Conservation (phyloP, 768 basidiomycete genomes). For the Serendipita sp. region DNA sequence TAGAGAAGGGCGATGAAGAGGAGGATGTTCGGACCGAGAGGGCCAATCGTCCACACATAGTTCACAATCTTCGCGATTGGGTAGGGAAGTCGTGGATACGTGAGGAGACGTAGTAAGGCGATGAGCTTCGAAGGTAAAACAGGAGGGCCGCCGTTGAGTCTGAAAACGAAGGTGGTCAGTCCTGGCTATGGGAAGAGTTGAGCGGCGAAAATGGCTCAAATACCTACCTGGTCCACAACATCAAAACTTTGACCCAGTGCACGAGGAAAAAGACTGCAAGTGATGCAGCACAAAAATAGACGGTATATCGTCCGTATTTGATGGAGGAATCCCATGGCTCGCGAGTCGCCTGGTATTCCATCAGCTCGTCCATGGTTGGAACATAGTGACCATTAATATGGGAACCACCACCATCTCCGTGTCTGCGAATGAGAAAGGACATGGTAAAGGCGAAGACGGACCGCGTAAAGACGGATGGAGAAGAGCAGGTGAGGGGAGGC, state of each 20-base stretch:
- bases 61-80: not conserved
- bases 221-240: not conserved
- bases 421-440: not conserved
- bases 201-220: not conserved
- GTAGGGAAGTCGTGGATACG: conserved; percentile 1
- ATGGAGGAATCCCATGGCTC: not conserved
- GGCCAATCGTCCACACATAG: not conserved
- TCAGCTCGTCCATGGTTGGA: not conserved
- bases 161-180: not conserved
- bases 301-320: not conserved
- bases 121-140: not conserved
- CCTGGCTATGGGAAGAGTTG: no score
- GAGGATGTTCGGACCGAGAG: not conserved
- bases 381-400: not conserved
- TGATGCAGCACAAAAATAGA: not conserved
- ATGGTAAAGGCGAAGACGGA: no score
- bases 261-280: not conserved
- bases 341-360: not conserved
- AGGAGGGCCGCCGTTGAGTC: not conserved
- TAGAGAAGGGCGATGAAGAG: not conserved
- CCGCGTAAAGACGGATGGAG: no score
- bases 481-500: no score
- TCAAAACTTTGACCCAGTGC: not conserved
- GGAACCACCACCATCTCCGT: not conserved
- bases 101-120: not conserved